Evolutionary conservation across 2,329 filamentous ascomycete genomes (phyloP), one percentile per base, ranked within the genome.

Genomic region (Ceratocystiopsis brevicomis): DNA sequence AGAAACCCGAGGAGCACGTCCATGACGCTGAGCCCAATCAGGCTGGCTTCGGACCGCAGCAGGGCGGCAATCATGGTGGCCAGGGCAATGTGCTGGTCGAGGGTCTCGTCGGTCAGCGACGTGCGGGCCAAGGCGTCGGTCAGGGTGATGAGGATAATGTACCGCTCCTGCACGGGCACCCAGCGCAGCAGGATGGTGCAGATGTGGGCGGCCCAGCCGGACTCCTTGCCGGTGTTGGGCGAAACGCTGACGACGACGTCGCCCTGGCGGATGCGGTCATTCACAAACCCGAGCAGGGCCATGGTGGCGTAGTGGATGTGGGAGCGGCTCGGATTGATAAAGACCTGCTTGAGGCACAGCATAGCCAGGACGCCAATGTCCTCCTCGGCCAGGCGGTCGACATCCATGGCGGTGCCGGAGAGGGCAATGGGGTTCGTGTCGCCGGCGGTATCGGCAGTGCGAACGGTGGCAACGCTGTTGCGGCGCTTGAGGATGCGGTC

Each of bases 21-120:
- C 78, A 96, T 96, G 42, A 96, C 81, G 56, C 87, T 95, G 39
- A 98, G 67, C 1, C 90, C 90, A 48, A 98, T 95, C 55, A 96
- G 69, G 59, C 95, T 96, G 55, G 93, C 78, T 37, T 88, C 78
- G 0, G 88, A 95, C 42, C 81, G 78, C 39, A 98, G 66, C 11
- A 96, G 68, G 48, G 81, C 83, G 47, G 83, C 77, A 46, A 95
- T 76, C 60, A 95, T 76, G 38, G 77, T 78, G 1, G 81, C 73
- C 47, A 94, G 66, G 5, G 80, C 73, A 43, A 86, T 65, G 53
- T 94, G 82, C 44, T 81, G 76, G 38, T 75, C 69, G 33, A 95
- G 59, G 37, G 76, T 76, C 11, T 79, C 75, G 53, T 87, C 81
- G 6, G 69, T 69, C 34, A 87, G 67, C 1, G 77, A 74, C 38